phyloP scores from a whole-genome alignment of 148 eudicot genomes.

The Heliamphora exappendiculata region DNA sequence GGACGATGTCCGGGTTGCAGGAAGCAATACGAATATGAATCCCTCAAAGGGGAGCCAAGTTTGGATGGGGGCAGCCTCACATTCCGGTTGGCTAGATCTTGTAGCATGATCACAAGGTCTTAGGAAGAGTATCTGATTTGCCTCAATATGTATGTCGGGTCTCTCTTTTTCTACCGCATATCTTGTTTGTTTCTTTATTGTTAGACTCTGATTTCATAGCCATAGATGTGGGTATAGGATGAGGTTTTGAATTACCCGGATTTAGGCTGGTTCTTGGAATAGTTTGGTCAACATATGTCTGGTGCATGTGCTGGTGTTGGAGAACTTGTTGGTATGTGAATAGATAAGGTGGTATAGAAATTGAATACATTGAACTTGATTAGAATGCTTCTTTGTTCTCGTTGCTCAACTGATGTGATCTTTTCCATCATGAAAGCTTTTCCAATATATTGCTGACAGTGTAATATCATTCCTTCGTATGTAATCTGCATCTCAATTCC shows the following conservation, averaged over 20 bases:
- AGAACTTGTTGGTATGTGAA: conserved; percentile 53
- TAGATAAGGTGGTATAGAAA: conserved; percentile 65
- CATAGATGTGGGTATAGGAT: conserved; percentile 40
- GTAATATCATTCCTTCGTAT: too few species aligned
- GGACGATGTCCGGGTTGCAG: conserved; percentile 96
- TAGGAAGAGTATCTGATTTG: conserved; percentile 34
- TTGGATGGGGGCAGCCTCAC: conserved; percentile 43
- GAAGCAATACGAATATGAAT: conserved; percentile 58
- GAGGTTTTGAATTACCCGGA: conserved; percentile 31
- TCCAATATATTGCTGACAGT: neutral
- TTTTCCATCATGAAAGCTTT: neutral
- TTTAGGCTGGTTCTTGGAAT: conserved; percentile 38
- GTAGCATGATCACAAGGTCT: conserved; percentile 74
- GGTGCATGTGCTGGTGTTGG: conserved; percentile 59
- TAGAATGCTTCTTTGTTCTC: conserved; percentile 5
- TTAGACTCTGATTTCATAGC: conserved; percentile 36
- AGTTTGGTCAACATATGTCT: conserved; percentile 38
- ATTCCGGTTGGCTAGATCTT: conserved; percentile 59
- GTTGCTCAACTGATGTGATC: neutral
- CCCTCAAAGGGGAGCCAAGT: conserved; percentile 45
- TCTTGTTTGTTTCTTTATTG: conserved; percentile 32
- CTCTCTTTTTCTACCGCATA: conserved; percentile 28
- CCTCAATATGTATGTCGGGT: conserved; percentile 37
- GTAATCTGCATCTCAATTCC: neutral
- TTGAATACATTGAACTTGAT: conserved; percentile 29